phyloP scores from a whole-genome alignment of 129 eudicot species.

The Flaveria ramosissima region DNA sequence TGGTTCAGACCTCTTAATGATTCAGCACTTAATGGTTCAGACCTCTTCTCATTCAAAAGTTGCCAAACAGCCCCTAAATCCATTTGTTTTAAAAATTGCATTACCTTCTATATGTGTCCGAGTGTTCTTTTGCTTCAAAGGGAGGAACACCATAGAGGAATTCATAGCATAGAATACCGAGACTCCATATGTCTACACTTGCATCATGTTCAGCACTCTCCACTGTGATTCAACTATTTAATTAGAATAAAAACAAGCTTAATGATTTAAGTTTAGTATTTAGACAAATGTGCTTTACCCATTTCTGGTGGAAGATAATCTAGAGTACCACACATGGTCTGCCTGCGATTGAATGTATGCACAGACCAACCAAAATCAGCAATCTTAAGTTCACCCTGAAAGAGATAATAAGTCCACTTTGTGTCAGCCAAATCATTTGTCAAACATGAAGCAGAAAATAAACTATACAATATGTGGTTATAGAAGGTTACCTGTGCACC shows the following conservation, averaged over 20 bases:
- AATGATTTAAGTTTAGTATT: neutral
- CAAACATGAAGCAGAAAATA: neutral
- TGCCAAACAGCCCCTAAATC: too few relatives aligned
- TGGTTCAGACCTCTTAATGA: too few relatives aligned
- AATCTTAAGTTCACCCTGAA: slow-evolving; percentile 90
- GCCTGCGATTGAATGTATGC: slow-evolving; percentile 83
- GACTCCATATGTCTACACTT: slow-evolving; percentile 95
- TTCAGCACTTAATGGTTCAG: too few relatives aligned
- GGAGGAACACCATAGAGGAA: slow-evolving; percentile 94
- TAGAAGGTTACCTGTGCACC: slow-evolving; percentile 73
- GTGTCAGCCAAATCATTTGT: neutral
- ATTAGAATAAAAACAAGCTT: neutral
- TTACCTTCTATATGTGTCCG: slow-evolving; percentile 91
- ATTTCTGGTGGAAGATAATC: slow-evolving; percentile 98
- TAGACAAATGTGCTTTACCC: slow-evolving; percentile 52
- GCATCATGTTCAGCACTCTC: slow-evolving; percentile 98
- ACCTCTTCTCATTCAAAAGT: too few relatives aligned
- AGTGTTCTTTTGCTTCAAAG: slow-evolving; percentile 93
- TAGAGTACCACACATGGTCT: slow-evolving; percentile 94
- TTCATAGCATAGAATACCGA: slow-evolving; percentile 87
- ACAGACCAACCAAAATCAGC: slow-evolving; percentile 99
- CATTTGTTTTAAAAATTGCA: neutral
- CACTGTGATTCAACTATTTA: slow-evolving; percentile 42
- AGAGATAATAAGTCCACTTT: slow-evolving; percentile 5
- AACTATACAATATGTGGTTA: neutral